A percentile compares a stretch with the other conserved stretches of the same genome.
phyloP scores from a whole-genome alignment of 176 grass and related monocot genomes.

The Sorghum bicolor region DNA sequence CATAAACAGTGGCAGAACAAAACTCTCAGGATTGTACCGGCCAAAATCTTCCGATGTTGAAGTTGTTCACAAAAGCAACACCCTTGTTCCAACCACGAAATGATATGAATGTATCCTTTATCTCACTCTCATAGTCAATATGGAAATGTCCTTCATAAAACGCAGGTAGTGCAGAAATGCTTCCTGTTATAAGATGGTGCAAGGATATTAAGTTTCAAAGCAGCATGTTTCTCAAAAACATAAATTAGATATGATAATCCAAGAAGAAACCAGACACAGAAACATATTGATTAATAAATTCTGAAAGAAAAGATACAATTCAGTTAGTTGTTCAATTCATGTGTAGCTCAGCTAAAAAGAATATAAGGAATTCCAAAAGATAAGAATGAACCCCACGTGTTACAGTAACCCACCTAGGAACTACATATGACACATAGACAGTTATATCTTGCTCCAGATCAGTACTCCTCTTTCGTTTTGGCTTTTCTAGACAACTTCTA shows the following conservation, averaged over 20 bases:
- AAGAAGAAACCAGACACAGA: background rate
- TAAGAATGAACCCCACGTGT: background rate
- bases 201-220: background rate
- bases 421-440: background rate
- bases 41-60: slow-evolving; percentile 98
- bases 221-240: background rate
- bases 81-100: slow-evolving; percentile 97
- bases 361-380: background rate
- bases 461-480: too few relatives aligned
- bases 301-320: background rate
- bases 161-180: slow-evolving; percentile 48
- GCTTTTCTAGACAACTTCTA: too few relatives aligned
- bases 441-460: background rate
- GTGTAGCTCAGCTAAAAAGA: background rate
- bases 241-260: background rate
- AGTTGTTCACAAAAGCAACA: slow-evolving; percentile 90
- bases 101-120: slow-evolving; percentile 95
- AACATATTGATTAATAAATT: background rate
- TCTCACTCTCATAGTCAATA: slow-evolving; percentile 36
- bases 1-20: background rate
- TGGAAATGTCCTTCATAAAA: slow-evolving; percentile 76
- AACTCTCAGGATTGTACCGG: slow-evolving; percentile 55
- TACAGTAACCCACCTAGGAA: background rate
- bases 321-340: background rate
- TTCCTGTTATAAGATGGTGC: slow-evolving; percentile 23